Conservation (phyloP, 1,284 basidiomycete genomes). For the Ceratobasidium theobromae region DNA sequence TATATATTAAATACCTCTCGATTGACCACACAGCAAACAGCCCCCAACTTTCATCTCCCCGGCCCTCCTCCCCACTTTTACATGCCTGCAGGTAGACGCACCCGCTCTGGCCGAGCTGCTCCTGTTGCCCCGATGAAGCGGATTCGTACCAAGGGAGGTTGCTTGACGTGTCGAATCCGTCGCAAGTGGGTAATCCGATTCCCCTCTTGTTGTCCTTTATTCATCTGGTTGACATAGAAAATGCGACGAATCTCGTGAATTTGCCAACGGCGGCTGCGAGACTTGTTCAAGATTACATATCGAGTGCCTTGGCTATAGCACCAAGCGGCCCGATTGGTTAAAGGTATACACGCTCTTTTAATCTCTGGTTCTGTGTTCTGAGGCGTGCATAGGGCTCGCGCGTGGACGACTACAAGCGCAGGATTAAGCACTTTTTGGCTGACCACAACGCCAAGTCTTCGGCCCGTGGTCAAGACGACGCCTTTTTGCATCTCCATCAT, state of each 20-base stretch:
- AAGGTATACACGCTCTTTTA: constrained; percentile 26
- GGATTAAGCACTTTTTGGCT: constrained; percentile 21
- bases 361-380: neutral
- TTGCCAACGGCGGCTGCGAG: constrained; percentile 59
- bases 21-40: neutral
- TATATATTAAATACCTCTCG: constrained; percentile 4
- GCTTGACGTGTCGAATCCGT: constrained; percentile 37
- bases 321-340: constrained; percentile 55
- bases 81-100: neutral
- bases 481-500: neutral
- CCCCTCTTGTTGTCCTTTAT: neutral
- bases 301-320: constrained; percentile 82
- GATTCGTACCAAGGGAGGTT: constrained; percentile 34
- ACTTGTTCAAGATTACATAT: constrained; percentile 76
- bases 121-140: constrained; percentile 5
- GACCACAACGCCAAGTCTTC: constrained; percentile 21
- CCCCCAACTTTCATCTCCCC: constrained; percentile 4
- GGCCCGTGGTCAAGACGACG: neutral
- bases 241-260: constrained; percentile 34
- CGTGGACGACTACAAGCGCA: constrained; percentile 14
- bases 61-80: constrained; percentile 6
- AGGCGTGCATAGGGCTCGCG: neutral
- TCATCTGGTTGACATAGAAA: constrained; percentile 3
- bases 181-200: constrained; percentile 28
- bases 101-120: constrained; percentile 8